Percentiles rank a stretch among this genome's conserved stretches.
Conservation (phyloP, 768 basidiomycete species). For the Lactarius hatsudake region DNA sequence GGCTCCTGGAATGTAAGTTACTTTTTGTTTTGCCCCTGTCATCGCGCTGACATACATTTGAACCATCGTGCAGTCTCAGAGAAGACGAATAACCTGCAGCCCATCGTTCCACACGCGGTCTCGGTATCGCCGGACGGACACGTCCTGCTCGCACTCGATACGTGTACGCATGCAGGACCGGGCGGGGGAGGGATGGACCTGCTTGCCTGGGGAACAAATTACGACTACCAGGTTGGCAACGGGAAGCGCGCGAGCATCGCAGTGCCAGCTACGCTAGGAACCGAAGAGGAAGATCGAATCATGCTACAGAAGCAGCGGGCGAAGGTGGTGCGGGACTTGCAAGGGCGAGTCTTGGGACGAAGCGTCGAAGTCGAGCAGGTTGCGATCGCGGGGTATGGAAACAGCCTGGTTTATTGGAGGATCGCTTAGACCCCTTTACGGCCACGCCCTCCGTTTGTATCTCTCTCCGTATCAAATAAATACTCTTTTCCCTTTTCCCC, state of each 20-base stretch:
- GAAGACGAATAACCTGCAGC: constrained; percentile 50
- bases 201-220: constrained; percentile 70
- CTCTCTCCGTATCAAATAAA: constrained; percentile 6
- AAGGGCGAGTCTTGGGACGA: constrained; percentile 58
- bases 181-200: constrained; percentile 61
- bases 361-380: constrained; percentile 63
- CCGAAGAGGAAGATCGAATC: constrained; percentile 52
- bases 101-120: constrained; percentile 60
- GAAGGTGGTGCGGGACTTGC: constrained; percentile 54
- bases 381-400: constrained; percentile 59
- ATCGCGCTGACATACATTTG: constrained; percentile 1
- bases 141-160: constrained; percentile 70
- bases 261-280: constrained; percentile 50
- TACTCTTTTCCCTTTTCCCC: not conserved
- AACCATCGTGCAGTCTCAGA: constrained; percentile 59
- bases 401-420: constrained; percentile 71
- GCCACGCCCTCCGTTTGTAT: not conserved
- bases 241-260: constrained; percentile 62
- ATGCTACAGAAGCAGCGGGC: constrained; percentile 54
- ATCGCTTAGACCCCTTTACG: constrained; percentile 32
- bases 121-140: constrained; percentile 75
- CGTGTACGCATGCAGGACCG: constrained; percentile 45
- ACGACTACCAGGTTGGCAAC: constrained; percentile 72
- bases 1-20: constrained; percentile 77
- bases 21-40: constrained; percentile 1